Base-by-base conservation (phyloP, 2,329 filamentous ascomycete genomes). In the Exophiala spinifera region DNA sequence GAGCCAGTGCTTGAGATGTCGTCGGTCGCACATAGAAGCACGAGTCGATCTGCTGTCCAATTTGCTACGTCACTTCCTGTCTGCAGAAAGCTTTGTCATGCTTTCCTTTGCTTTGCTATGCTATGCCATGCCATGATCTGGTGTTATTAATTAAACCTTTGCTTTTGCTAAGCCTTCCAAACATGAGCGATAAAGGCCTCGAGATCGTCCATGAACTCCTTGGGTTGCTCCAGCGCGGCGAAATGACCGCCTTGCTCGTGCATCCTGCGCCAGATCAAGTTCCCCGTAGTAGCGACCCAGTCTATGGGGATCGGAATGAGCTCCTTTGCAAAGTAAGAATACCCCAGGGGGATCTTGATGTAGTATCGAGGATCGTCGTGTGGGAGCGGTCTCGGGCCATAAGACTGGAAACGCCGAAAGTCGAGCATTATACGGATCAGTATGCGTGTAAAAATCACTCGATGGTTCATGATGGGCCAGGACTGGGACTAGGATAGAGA, bases 221-320 rank as follows among this genome's bases (percentile, higher is more conserved):
- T 63, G 0, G 72, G 72, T 19, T 74, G 70, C 36, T 77, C 74
- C 8, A 73, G 64, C 1, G 71, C 67, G 1, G 80, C 77, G 61
- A 82, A 82, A 66, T 82, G 79, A 0, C 80, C 80, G 13, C 80
- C 80, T 62, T 42, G 15, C 10, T 48, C 49, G 44, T 61, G 59
- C 37, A 53, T 14, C 11, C 46, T 15, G 49, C 57, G 53, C 20
- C 28, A 61, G 11, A 56, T 46, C 21, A 62, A 46, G 20, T 60
- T 55, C 5, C 57, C 51, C 3, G 51, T 56, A 20, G 28, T 57
- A 10, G 31, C 52, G 7, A 47, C 57, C 60, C 60, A 62, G 11
- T 25, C 36, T 31, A 46, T 40, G 17, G 58, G 58, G 13, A 59
- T 49, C 6, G 55, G 55, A 14, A 49, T 25, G 11, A 61, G 28